These are phyloP conservation scores for Globisporangium takayamanum DNA, from an alignment of 352 stramenopile species.

Conservation along the genomic window DNA sequence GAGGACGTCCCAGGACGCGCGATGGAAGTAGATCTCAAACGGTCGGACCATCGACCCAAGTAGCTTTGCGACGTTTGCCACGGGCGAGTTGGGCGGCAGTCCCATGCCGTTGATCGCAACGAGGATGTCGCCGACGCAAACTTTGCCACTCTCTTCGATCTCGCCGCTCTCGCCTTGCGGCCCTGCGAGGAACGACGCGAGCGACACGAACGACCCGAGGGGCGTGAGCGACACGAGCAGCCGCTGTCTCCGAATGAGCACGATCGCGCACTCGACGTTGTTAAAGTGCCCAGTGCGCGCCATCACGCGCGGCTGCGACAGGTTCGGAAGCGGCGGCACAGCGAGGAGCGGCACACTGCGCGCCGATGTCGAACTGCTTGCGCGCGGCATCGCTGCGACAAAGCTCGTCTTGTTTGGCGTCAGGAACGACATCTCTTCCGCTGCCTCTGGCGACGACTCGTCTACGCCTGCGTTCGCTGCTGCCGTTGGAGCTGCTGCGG, in stretches of 20 bases:
- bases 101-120: conserved; percentile 38
- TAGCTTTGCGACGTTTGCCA: conserved; percentile 37
- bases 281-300: neutral
- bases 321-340: neutral
- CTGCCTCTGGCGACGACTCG: neutral
- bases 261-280: conserved; percentile 20
- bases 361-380: neutral
- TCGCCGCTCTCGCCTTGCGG: conserved; percentile 42
- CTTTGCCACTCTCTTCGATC: conserved; percentile 63
- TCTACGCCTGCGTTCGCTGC: neutral
- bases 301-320: neutral
- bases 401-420: conserved; percentile 33
- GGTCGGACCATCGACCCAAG: conserved; percentile 34
- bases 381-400: conserved; percentile 17
- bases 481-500: neutral
- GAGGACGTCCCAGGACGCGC: conserved; percentile 57
- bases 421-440: conserved; percentile 37
- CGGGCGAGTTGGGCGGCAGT: conserved; percentile 23
- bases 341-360: neutral
- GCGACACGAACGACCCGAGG: conserved; percentile 38
- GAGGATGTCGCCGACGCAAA: conserved; percentile 58
- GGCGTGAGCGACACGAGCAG: conserved; percentile 53
- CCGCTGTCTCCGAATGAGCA: conserved; percentile 30
- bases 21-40: conserved; percentile 52
- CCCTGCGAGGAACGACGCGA: conserved; percentile 59